Conservation (phyloP, 305 asterid genomes). For the Ilex paraguariensis region DNA sequence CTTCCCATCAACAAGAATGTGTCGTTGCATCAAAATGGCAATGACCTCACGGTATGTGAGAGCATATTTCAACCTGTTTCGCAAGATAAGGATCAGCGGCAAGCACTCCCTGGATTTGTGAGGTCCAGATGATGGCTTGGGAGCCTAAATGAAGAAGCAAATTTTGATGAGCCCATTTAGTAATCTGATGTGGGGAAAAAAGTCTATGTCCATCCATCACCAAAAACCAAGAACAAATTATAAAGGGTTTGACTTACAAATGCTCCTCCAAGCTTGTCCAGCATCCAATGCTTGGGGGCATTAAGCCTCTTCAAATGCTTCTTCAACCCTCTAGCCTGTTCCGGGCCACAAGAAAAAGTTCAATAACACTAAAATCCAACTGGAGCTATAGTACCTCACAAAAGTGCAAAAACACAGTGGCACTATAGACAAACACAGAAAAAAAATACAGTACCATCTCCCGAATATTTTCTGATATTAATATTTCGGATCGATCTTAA, state of each 20-base stretch:
- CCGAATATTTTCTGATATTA: no score
- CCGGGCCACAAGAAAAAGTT: no score
- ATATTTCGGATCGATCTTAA: no score
- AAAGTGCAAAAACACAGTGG: background rate
- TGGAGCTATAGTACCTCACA: no score
- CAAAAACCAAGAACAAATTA: no score
- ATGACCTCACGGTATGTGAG: conserved; percentile 58
- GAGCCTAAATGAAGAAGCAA: conserved; percentile 35
- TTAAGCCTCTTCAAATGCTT: conserved; percentile 74
- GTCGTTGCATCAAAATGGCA: conserved; percentile 66
- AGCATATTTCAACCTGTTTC: conserved; percentile 69
- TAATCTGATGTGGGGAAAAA: no score
- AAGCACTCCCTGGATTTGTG: conserved; percentile 74
- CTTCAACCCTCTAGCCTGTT: conserved; percentile 71
- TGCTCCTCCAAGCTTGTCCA: conserved; percentile 73
- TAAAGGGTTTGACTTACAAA: conserved; percentile 36
- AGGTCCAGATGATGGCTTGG: conserved; percentile 75
- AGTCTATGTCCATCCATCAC: no score
- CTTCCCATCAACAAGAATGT: conserved; percentile 57
- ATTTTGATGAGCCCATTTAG: no score
- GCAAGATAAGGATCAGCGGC: conserved; percentile 60
- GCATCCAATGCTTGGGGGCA: conserved; percentile 80
- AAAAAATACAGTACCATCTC: no score
- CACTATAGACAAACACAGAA: no score
- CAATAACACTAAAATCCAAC: no score